phyloP scores from a whole-genome alignment of 2,329 filamentous ascomycete genomes.

The Sclerotinia spermophila region DNA sequence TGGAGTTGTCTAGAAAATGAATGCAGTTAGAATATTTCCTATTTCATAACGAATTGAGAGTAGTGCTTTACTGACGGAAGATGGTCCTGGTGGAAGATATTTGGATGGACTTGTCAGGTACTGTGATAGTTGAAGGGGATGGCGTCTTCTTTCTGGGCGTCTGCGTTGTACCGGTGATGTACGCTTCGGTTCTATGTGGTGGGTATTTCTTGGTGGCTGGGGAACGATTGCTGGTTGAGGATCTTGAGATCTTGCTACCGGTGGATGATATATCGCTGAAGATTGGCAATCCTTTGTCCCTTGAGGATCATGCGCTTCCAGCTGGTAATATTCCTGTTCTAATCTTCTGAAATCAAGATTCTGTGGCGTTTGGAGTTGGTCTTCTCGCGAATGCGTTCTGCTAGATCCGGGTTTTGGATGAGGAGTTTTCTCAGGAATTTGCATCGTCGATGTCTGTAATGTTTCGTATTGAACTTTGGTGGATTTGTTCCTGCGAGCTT shows the following conservation, averaged over 20 bases:
- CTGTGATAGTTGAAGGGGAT: not conserved
- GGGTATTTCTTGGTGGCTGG: not conserved
- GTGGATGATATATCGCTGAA: not conserved
- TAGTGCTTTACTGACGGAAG: not conserved
- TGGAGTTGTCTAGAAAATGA: too few relatives aligned
- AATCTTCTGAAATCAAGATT: fast-evolving
- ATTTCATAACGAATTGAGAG: not conserved
- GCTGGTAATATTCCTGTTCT: fast-evolving
- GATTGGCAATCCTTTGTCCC: too few relatives aligned
- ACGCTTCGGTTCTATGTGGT: not conserved
- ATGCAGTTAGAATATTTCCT: not conserved
- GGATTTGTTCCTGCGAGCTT: not conserved
- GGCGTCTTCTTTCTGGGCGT: not conserved
- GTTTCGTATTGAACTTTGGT: not conserved
- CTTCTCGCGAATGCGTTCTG: not conserved
- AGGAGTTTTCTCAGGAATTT: not conserved
- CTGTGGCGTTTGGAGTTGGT: not conserved
- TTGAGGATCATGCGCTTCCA: not conserved
- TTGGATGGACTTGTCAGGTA: too few relatives aligned
- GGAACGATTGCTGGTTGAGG: not conserved
- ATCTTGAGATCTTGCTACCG: not conserved
- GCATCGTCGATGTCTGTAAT: not conserved
- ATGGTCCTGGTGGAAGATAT: fast-evolving
- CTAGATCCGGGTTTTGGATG: not conserved
- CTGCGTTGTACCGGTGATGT: fast-evolving